Evolutionary conservation across 495 filamentous ascomycete species (phyloP), one percentile per base, ranked within the genome.

Genomic region (Glarea lozoyensis): DNA sequence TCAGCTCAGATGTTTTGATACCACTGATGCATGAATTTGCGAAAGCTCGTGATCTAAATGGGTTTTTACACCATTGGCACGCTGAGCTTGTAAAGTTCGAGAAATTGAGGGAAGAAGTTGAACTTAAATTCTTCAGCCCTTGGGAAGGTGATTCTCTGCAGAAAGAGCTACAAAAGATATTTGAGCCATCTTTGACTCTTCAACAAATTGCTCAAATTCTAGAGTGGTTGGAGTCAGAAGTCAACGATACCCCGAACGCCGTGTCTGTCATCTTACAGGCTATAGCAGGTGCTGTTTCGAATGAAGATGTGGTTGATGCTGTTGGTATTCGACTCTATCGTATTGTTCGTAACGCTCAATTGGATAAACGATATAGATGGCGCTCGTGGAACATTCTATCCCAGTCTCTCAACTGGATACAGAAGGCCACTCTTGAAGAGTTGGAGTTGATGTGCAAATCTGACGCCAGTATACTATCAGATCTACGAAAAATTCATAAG

Each of bases 41-140:
- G 22, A 69, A 69, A 23, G 76, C 78, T 39, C 72, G 85, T 55
- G 74, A 87, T 46, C 54, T 92, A 23, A 48, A 70, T 6, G 69
- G 69, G 3, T 92, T 90, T 53, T 61, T 88, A 50, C 64, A 69
- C 22, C 55, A 73, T 11, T 92, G 86, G 86, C 65, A 75, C 32
- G 59, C 65, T 9, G 75, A 82, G 50, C 68, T 90, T 7, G 52
- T 62, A 18, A 49, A 61, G 17, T 52, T 66, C n/a, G 66, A 76
- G 53, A 60, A 37, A 57, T 64, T 30, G 42, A 59, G 23, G 46
- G 60, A 40, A 44, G 45, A 35, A 21, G 25, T 15, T 23, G 22
- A 10, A 9, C 21, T 27, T 4, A 15, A 23, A 2, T 4, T 30
- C 19, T 71, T 64, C 49, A 64, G 62, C 31, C 64, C 63, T 21